phyloP scores from a whole-genome alignment of 495 filamentous ascomycete species.

The Penicillium atrosanguineum region DNA sequence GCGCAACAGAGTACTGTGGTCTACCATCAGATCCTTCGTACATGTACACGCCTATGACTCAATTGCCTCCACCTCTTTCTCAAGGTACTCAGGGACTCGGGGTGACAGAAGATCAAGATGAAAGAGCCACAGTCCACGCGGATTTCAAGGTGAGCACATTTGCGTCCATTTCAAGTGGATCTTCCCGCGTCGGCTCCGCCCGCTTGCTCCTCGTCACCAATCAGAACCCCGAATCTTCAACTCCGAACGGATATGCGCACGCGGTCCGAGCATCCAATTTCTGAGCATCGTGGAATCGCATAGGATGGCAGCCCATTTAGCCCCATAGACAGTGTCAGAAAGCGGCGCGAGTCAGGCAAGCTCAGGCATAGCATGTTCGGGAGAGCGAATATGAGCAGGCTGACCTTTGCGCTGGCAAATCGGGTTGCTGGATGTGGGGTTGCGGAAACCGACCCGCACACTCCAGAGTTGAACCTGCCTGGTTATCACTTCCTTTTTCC shows the following conservation, averaged over 20 bases:
- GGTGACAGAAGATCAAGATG: too few relatives aligned
- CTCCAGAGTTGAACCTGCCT: background rate
- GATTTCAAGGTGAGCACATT: slow-evolving; percentile 12
- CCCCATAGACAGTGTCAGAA: background rate
- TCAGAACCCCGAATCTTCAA: background rate
- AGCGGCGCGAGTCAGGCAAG: background rate
- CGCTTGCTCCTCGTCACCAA: background rate
- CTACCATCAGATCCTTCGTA: too few relatives aligned
- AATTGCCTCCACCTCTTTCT: too few relatives aligned
- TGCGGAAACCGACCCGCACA: background rate
- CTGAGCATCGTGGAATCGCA: background rate
- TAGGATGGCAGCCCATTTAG: background rate
- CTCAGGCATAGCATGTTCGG: background rate
- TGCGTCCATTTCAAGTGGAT: slow-evolving; percentile 13
- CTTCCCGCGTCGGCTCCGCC: slow-evolving; percentile 3
- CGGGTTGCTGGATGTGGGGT: background rate
- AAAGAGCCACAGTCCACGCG: background rate
- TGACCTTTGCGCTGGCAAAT: background rate
- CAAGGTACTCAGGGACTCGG: too few relatives aligned
- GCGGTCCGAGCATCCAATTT: background rate
- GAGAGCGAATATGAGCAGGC: background rate
- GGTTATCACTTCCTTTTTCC: background rate
- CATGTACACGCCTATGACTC: too few relatives aligned
- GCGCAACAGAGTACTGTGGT: too few relatives aligned
- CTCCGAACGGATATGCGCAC: background rate